These are phyloP conservation scores for Cucurbita argyrosperma DNA, from an alignment of 306 rosid genomes.

Conservation along the genomic window DNA sequence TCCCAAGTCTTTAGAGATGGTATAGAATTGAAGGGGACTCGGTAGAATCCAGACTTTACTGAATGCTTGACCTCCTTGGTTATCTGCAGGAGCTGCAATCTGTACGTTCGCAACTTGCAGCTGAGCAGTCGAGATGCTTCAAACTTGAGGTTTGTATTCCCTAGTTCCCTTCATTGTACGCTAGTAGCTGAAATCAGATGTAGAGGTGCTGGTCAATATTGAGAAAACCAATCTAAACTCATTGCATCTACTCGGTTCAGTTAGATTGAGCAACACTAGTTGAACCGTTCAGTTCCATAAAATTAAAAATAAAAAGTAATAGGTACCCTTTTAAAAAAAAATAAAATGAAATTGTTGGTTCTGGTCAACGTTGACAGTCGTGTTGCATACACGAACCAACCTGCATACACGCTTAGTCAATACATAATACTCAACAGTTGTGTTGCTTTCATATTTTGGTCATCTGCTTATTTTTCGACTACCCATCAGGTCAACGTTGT, in stretches of 20 bases:
- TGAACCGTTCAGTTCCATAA: background rate
- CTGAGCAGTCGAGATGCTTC: conserved; percentile 94
- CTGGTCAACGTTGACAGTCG: background rate
- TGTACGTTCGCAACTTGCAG: conserved; percentile 80
- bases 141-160: conserved; percentile 66
- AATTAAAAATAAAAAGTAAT: background rate
- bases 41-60: background rate
- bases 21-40: background rate
- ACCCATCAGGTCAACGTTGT: conserved; percentile 69
- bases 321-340: background rate
- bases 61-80: conserved; percentile 3
- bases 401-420: background rate
- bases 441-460: background rate
- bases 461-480: conserved; percentile 8
- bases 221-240: background rate
- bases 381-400: background rate
- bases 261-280: background rate
- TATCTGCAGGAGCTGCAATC: conserved; percentile 81
- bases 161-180: background rate
- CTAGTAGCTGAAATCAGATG: background rate
- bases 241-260: background rate
- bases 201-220: background rate
- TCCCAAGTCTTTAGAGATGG: background rate
- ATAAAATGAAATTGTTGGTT: background rate
- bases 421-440: background rate